phyloP scores from a whole-genome alignment of 2,329 filamentous ascomycete genomes.

The Fusarium oxysporum region DNA sequence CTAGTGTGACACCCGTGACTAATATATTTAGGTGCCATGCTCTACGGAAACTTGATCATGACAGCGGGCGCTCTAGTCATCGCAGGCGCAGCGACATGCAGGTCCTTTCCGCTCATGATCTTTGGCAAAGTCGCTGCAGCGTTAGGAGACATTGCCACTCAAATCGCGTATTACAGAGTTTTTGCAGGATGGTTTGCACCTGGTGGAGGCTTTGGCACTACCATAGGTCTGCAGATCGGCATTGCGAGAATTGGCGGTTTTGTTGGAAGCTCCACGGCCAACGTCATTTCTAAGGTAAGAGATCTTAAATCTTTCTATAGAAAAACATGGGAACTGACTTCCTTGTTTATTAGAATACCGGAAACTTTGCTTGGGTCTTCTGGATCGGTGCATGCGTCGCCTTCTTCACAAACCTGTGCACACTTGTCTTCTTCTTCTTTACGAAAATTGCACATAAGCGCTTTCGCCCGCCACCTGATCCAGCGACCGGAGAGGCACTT shows the following conservation, averaged over 20 bases:
- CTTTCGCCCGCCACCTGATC: background rate
- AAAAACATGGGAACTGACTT: accelerated
- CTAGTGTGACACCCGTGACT: too few species aligned
- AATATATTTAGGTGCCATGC: background rate
- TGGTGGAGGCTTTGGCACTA: background rate
- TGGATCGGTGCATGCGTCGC: background rate
- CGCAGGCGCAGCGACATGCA: background rate
- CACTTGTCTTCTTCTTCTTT: background rate
- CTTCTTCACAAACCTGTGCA: background rate
- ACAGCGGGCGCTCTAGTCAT: accelerated
- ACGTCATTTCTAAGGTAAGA: background rate
- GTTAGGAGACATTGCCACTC: background rate
- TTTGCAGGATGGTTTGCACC: background rate
- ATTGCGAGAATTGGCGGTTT: accelerated
- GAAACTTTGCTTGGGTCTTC: background rate
- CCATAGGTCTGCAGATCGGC: background rate
- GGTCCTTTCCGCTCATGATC: background rate
- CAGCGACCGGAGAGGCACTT: background rate
- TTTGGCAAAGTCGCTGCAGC: background rate
- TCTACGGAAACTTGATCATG: background rate
- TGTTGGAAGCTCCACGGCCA: background rate
- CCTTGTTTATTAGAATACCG: accelerated
- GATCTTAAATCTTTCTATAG: accelerated
- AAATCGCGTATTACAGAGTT: background rate
- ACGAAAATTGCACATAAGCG: background rate